Base-by-base conservation (phyloP, 1,284 basidiomycete genomes). In the Meripilus lineatus region DNA sequence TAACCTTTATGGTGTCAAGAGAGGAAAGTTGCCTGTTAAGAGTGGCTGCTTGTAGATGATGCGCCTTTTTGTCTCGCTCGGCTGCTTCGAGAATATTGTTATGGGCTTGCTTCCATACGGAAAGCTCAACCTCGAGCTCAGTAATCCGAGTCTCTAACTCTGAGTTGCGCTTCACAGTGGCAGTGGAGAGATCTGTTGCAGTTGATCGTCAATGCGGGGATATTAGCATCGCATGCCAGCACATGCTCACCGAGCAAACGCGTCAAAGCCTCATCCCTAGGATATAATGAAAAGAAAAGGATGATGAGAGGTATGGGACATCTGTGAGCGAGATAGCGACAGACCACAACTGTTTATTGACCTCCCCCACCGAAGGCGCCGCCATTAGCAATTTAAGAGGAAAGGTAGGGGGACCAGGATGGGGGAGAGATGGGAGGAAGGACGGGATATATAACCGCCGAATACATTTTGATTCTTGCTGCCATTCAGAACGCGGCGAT, bases 81-180 rank as follows among this genome's bases (percentile, higher is more conserved):
- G 74, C 72, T 23, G 70, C 66, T 43, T 84, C 80, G 40, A 79
- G 63, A 20, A 73, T 71, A 32, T 69, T 70, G 15, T 77, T 66
- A 54, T 84, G 81, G 23, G 80, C 81, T 55, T 79, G 73, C 62
- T 84, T 84, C 81, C 81, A 84, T 23, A 82, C 73, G 21, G 69
- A 65, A 21, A 86, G 65, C 62, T 88, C 84, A 30, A 78, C 62
- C 59, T 87, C 82, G 43, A 89, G 70, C 51, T 85, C 81, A 32
- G 72, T 67, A 41, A 85, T 71, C 49, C 77, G 75, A 40, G 65
- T 67, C 59, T 82, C 77, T 11, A 88, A 68, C 50, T 80, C 76
- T 24, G 66, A 55, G 55, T 86, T 84, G 44, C 77, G 75, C 54
- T 79, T 75, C 52, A 83, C 58, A 8, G 81, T 86, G 38, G 70